Evolutionary conservation across 352 stramenopile species (phyloP).

Genomic region (Phytophthora uliginosa): DNA sequence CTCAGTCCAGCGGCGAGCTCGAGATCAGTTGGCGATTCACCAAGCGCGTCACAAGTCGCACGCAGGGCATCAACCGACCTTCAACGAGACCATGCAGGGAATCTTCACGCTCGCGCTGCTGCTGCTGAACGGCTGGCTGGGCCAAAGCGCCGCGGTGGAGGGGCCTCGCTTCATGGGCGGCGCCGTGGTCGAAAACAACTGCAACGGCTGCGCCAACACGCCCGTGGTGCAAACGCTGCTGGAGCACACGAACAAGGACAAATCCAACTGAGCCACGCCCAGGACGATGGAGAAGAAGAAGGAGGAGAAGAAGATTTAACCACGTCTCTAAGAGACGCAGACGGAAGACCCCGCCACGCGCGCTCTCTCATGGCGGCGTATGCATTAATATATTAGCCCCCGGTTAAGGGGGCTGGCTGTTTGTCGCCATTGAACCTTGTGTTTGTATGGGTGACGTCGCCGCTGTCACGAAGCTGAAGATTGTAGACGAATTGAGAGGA

Average conservation of each 20-base stretch:
- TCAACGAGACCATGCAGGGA: conserved; percentile 36
- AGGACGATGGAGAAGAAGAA: background rate
- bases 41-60: background rate
- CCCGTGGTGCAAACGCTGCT: conserved; percentile 30
- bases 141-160: conserved; percentile 13
- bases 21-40: conserved; percentile 31
- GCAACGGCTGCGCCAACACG: conserved; percentile 14
- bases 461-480: background rate
- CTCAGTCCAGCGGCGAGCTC: background rate
- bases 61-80: background rate
- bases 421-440: background rate
- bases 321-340: background rate
- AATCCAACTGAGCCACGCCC: background rate
- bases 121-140: conserved; percentile 43
- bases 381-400: conserved; percentile 34
- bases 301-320: conserved; percentile 7
- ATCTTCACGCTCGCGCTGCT: conserved; percentile 56
- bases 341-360: background rate
- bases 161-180: conserved; percentile 25
- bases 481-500: conserved; percentile 3
- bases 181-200: conserved; percentile 28
- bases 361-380: conserved; percentile 15
- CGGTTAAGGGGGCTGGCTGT: background rate
- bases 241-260: conserved; percentile 21
- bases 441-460: background rate